Evolutionary conservation across 768 basidiomycete genomes (phyloP).

Genomic region (Tylopilus cervinicoccineus): DNA sequence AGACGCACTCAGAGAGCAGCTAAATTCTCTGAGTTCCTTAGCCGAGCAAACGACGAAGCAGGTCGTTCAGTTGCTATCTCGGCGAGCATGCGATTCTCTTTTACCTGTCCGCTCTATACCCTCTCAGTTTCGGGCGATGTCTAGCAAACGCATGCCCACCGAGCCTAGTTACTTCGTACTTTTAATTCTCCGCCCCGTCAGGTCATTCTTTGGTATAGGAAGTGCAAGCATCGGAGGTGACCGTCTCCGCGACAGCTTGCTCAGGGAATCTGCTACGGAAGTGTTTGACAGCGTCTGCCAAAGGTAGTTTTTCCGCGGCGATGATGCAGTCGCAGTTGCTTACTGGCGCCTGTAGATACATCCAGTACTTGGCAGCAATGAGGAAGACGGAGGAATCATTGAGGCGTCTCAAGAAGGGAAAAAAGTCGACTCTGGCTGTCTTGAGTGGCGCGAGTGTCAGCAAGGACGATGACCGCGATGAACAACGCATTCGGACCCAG

Average conservation of each 20-base stretch:
- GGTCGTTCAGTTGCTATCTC: conserved; percentile 65
- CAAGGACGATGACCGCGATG: conserved; percentile 70
- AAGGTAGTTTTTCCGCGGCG: conserved; percentile 38
- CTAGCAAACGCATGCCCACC: conserved; percentile 62
- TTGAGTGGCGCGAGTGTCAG: conserved; percentile 53
- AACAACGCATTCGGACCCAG: conserved; percentile 79
- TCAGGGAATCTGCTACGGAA: conserved; percentile 49
- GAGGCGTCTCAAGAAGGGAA: conserved; percentile 81
- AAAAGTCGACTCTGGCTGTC: conserved; percentile 73
- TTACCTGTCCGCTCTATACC: conserved; percentile 85
- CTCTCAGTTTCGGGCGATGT: conserved; percentile 85
- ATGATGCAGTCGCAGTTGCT: not conserved
- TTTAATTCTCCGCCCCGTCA: conserved; percentile 76
- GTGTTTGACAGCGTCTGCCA: conserved; percentile 72
- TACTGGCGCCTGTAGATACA: conserved; percentile 51
- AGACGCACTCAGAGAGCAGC: conserved; percentile 56
- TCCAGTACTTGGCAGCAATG: conserved; percentile 74
- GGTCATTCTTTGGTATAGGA: conserved; percentile 66
- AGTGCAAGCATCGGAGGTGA: conserved; percentile 55
- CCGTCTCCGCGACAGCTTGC: conserved; percentile 50
- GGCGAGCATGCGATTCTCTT: conserved; percentile 82
- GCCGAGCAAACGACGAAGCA: conserved; percentile 58
- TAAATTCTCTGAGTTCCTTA: conserved; percentile 47
- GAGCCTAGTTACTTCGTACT: conserved; percentile 87
- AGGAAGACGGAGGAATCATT: conserved; percentile 92